Conservation (phyloP, 768 basidiomycete species). For the Leccinum longicurvipes region DNA sequence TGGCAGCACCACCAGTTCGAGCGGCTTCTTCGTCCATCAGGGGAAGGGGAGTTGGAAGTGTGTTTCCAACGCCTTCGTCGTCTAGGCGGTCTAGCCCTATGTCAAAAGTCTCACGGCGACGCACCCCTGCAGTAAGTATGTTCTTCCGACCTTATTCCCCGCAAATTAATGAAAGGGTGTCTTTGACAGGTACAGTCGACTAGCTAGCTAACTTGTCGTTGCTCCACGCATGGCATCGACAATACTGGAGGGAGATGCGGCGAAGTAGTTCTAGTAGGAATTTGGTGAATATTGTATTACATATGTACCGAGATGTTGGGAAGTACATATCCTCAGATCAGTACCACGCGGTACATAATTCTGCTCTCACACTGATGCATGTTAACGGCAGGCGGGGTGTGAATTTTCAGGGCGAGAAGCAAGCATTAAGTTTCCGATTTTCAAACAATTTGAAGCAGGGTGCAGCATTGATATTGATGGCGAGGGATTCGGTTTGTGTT, state of each 20-base stretch:
- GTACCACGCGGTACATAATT: neutral
- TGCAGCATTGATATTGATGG: conserved; percentile 14
- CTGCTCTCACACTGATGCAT: conserved; percentile 4
- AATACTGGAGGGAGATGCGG: neutral
- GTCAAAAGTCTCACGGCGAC: conserved; percentile 28
- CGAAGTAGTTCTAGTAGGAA: neutral
- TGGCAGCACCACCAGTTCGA: conserved; percentile 19
- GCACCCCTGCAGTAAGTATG: conserved; percentile 25
- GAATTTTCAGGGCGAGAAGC: conserved; percentile 30
- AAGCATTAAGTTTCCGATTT: conserved; percentile 29
- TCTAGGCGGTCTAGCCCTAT: conserved; percentile 34
- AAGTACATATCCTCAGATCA: neutral
- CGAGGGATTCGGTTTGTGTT: conserved; percentile 11
- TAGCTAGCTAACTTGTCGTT: conserved; percentile 14
- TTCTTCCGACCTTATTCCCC: conserved; percentile 15
- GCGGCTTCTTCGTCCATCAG: conserved; percentile 24
- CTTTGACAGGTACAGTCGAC: conserved; percentile 14
- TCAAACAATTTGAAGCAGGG: conserved; percentile 19
- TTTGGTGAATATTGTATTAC: neutral
- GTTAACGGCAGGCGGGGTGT: conserved; percentile 16
- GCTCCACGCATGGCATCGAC: neutral
- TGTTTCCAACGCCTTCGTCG: conserved; percentile 29
- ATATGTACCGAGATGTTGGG: neutral
- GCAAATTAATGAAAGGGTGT: conserved; percentile 27
- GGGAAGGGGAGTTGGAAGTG: conserved; percentile 25